Evolutionary conservation across 345 rosid species (phyloP).

Genomic region (Anacardium occidentale): DNA sequence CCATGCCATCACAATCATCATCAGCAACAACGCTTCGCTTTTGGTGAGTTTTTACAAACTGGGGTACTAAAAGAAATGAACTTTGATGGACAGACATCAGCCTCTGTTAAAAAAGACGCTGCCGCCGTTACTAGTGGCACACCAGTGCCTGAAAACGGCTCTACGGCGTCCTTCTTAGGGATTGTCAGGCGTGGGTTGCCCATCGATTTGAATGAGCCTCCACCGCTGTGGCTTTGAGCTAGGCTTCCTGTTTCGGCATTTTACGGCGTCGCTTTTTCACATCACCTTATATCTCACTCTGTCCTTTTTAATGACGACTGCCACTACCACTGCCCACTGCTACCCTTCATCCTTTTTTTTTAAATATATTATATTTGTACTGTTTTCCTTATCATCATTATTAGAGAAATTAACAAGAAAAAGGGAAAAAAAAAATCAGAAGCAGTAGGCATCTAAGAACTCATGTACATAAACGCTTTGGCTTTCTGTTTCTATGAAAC

Average conservation of each 20-base stretch:
- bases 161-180: conserved; percentile 41
- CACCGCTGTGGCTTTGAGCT: conserved; percentile 76
- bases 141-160: conserved; percentile 27
- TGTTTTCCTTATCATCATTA: not conserved
- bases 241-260: not conserved
- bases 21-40: conserved; percentile 31
- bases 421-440: not conserved
- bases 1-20: conserved; percentile 29
- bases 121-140: conserved; percentile 2
- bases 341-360: not conserved
- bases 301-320: not conserved
- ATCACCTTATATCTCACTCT: not conserved
- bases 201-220: conserved; percentile 94
- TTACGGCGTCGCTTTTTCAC: conserved; percentile 16
- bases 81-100: conserved; percentile 27
- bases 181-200: conserved; percentile 69
- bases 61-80: conserved; percentile 50
- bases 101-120: conserved; percentile 12
- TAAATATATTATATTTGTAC: not conserved
- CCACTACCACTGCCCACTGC: not conserved
- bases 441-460: not conserved
- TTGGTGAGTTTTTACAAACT: conserved; percentile 60
- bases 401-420: not conserved
- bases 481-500: conserved; percentile 8
- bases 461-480: conserved; percentile 16